Base-by-base conservation (phyloP, 768 basidiomycete genomes). In the Mycena leptocephala region DNA sequence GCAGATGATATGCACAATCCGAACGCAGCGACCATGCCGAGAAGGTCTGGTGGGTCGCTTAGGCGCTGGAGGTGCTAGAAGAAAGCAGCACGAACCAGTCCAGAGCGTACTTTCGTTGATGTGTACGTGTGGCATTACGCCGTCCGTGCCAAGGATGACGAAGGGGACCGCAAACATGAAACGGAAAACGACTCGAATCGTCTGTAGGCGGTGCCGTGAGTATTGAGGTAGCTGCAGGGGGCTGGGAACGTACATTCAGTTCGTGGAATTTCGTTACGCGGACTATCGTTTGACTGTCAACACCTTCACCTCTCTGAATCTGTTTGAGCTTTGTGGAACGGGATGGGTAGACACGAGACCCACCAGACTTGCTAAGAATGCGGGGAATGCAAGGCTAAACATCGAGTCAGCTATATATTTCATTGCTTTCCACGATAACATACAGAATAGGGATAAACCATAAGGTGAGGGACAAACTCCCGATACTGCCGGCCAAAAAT, bases 251-350 rank as follows among this genome's bases (percentile, higher is more conserved):
- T 76, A 96, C 95, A 78, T 96, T 96, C 39, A 96, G 84, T 79
- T 96, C 94, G 43, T 95, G 93, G 80, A 95, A 96, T 75, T 93
- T 96, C 33, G 93, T 93, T 61, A 96, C 84, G 30, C 95, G 91
- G 30, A 95, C 88, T 59, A 96, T 87, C 2, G 93, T 95, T 39
- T 78, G 86, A 20, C 78, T 88, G 63, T 96, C 95, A 6, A 95
- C 92, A 8, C 90, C 90, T 80, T 93, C 90, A 18, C 76, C 76
- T 80, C 89, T 89, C 94, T 95, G 79, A 13, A 63, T 61, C 33
- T 33, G 11, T 41, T 59, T 37, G 39, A 55, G 55, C 30, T 22
- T 79, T 48, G 18, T 33, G 39, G 37, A 33, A 24, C 64, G 48
- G 32, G 33, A 18, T 63, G 10, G 10, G 18, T 30, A 56, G 28